Percentiles rank a stretch among this genome's conserved stretches.
Evolutionary conservation across 208 protist genomes (phyloP).

Genomic region (Leishmania tarentolae): DNA sequence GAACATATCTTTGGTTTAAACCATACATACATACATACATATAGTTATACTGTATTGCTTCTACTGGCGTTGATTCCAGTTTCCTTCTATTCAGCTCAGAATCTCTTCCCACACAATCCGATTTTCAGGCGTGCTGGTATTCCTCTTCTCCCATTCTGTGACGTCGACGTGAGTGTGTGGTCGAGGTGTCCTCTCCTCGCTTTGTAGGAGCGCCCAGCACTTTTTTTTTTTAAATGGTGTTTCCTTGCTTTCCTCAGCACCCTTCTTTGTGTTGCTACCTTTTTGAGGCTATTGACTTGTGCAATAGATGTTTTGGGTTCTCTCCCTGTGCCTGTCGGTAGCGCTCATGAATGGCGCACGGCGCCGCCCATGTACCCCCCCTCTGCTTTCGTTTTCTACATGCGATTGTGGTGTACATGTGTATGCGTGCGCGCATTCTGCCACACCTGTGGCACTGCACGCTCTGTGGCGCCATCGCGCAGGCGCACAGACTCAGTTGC

Average conservation of each 20-base stretch:
- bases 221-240: background rate
- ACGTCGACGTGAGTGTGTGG: background rate
- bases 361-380: background rate
- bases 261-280: background rate
- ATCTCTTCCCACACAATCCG: background rate
- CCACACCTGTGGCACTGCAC: background rate
- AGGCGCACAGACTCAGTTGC: background rate
- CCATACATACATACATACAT: background rate
- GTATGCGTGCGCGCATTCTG: background rate
- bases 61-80: background rate
- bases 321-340: background rate
- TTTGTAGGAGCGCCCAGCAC: background rate
- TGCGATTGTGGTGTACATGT: background rate
- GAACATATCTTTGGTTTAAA: no score
- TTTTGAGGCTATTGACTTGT: background rate
- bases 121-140: background rate
- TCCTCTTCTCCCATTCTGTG: background rate
- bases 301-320: background rate
- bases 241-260: background rate
- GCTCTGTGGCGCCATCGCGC: background rate
- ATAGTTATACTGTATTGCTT: background rate
- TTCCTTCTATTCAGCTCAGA: background rate
- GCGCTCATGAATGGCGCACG: background rate
- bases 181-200: background rate
- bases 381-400: background rate